phyloP scores from a whole-genome alignment of 805 yeast species.

The Lipomyces chichibuensis region DNA sequence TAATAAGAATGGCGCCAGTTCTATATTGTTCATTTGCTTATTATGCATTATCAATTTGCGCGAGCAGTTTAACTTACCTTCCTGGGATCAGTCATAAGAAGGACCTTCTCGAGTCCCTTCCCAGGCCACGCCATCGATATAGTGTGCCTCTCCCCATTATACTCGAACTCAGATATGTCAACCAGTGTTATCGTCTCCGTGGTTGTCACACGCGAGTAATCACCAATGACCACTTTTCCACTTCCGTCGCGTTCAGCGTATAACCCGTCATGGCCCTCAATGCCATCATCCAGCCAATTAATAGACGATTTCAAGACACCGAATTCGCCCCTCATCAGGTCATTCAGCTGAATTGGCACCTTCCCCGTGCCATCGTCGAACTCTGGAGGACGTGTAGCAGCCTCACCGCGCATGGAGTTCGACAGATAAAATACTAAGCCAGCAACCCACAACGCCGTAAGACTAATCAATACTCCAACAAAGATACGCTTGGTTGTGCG shows the following conservation, averaged over 20 bases:
- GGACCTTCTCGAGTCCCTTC: slow-evolving; percentile 46
- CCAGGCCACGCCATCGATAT: slow-evolving; percentile 29
- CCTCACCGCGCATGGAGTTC: slow-evolving; percentile 15
- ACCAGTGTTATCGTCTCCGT: slow-evolving; percentile 18
- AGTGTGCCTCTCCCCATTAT: slow-evolving; percentile 14
- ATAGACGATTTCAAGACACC: slow-evolving; percentile 19
- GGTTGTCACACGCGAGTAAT: slow-evolving; percentile 31
- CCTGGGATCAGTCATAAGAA: slow-evolving; percentile 57
- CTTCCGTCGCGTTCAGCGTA: slow-evolving; percentile 27
- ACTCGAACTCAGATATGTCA: slow-evolving; percentile 20
- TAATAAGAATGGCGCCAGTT: slow-evolving; percentile 73
- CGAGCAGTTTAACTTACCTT: slow-evolving; percentile 26
- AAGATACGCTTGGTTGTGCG: slow-evolving; percentile 27
- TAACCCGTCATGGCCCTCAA: slow-evolving; percentile 33
- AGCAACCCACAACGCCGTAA: slow-evolving; percentile 22
- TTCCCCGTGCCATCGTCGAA: slow-evolving; percentile 4
- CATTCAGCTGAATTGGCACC: slow-evolving; percentile 19
- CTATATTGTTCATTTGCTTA: neutral
- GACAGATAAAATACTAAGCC: slow-evolving; percentile 29
- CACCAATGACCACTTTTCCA: slow-evolving; percentile 30
- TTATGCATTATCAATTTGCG: too few species aligned
- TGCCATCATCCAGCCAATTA: slow-evolving; percentile 34
- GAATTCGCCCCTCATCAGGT: slow-evolving; percentile 27
- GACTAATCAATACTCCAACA: slow-evolving; percentile 22
- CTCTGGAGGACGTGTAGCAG: slow-evolving; percentile 2